Conservation (phyloP, 768 basidiomycete species). For the Rhizopogon salebrosus region DNA sequence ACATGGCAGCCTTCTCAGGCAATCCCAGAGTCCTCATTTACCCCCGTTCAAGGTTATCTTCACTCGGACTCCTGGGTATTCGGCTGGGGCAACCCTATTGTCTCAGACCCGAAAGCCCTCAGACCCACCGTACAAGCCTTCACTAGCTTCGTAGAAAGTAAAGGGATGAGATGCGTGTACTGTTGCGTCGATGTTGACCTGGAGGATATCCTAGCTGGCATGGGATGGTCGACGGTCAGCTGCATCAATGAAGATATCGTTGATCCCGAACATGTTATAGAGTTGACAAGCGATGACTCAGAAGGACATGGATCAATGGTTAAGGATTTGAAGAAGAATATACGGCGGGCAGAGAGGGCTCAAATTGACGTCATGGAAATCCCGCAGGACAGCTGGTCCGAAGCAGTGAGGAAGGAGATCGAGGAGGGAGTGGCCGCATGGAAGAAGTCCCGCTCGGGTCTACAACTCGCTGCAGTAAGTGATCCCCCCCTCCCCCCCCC, state of each 20-base stretch:
- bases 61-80: conserved; percentile 47
- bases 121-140: conserved; percentile 34
- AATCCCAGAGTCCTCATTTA: conserved; percentile 31
- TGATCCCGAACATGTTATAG: conserved; percentile 41
- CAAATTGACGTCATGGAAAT: conserved; percentile 47
- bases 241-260: conserved; percentile 62
- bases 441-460: conserved; percentile 47
- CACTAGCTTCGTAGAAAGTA: conserved; percentile 35
- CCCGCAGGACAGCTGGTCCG: conserved; percentile 31
- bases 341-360: conserved; percentile 51
- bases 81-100: conserved; percentile 61
- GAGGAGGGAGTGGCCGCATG: conserved; percentile 53
- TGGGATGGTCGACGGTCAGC: conserved; percentile 54
- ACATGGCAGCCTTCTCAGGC: conserved; percentile 37
- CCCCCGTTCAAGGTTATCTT: conserved; percentile 58
- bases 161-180: conserved; percentile 53
- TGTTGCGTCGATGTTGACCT: conserved; percentile 50
- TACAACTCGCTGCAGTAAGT: conserved; percentile 49
- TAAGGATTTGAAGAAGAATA: conserved; percentile 59
- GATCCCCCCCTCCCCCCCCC: too few relatives aligned
- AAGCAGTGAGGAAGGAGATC: conserved; percentile 39
- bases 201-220: conserved; percentile 46
- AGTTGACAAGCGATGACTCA: conserved; percentile 32
- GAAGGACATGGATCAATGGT: conserved; percentile 36
- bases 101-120: conserved; percentile 35